These are phyloP conservation scores for Hyaloscypha finlandica DNA, from an alignment of 495 filamentous ascomycete species.

Conservation along the genomic window DNA sequence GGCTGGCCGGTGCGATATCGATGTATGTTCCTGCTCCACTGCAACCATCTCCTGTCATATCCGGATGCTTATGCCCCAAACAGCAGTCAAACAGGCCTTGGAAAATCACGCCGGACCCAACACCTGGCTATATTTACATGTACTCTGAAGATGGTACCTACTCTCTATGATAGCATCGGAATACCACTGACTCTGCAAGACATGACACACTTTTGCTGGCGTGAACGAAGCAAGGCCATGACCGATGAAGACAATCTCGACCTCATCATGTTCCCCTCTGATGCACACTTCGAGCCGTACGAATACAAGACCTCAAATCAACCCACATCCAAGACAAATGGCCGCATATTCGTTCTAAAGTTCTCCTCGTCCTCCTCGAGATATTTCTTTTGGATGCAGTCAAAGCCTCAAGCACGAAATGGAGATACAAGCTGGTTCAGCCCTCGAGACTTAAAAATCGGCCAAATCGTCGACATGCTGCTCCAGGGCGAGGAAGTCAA, in stretches of 20 bases:
- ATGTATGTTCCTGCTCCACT: slow-evolving; percentile 52
- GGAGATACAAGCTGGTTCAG: slow-evolving; percentile 80
- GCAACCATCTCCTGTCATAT: not conserved
- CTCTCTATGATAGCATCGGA: slow-evolving; percentile 9
- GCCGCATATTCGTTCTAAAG: slow-evolving; percentile 90
- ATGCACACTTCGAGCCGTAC: slow-evolving; percentile 84
- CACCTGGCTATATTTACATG: slow-evolving; percentile 88
- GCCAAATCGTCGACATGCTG: slow-evolving; percentile 78
- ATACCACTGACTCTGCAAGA: slow-evolving; percentile 48
- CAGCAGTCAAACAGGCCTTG: slow-evolving; percentile 61
- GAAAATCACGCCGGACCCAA: slow-evolving; percentile 66
- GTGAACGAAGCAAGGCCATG: slow-evolving; percentile 57
- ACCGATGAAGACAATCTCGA: slow-evolving; percentile 71
- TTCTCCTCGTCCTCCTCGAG: slow-evolving; percentile 91
- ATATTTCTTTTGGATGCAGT: slow-evolving; percentile 96
- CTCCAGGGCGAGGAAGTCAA: slow-evolving; percentile 91
- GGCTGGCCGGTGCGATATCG: slow-evolving; percentile 85
- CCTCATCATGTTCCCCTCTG: slow-evolving; percentile 86
- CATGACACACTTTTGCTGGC: slow-evolving; percentile 96
- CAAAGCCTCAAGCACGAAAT: slow-evolving; percentile 72
- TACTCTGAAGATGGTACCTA: slow-evolving; percentile 83
- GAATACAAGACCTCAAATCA: slow-evolving; percentile 49
- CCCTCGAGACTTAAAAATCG: slow-evolving; percentile 75
- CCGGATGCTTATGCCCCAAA: slow-evolving; percentile 45
- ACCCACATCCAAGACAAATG: slow-evolving; percentile 69